A percentile compares a stretch with the other conserved stretches of the same genome.
Conservation (phyloP, 1,284 basidiomycete species). For the Kwoniella shivajii region DNA sequence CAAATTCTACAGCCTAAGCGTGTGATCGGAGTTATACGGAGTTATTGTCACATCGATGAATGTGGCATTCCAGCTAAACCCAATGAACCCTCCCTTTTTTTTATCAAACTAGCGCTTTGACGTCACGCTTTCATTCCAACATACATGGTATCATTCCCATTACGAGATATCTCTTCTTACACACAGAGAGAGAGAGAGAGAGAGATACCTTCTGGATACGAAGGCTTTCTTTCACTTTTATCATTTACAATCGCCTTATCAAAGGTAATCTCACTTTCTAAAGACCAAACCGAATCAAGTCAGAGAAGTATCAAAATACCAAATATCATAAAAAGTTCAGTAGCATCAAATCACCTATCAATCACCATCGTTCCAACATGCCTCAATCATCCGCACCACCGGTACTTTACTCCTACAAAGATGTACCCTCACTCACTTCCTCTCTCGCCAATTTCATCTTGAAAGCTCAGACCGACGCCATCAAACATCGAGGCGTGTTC, state of each 20-base stretch:
- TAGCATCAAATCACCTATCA: background rate
- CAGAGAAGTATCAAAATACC: too few species aligned
- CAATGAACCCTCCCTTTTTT: background rate
- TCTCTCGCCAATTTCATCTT: constrained; percentile 81
- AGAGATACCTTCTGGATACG: too few species aligned
- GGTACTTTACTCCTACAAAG: constrained; percentile 73
- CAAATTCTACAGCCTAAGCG: background rate
- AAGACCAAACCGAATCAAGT: too few species aligned
- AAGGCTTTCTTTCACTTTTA: too few species aligned
- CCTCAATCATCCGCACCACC: constrained; percentile 58
- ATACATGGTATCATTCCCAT: background rate
- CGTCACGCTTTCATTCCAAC: constrained; percentile 4
- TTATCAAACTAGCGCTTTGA: background rate
- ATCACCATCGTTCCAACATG: constrained; percentile 20
- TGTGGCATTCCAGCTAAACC: constrained; percentile 3
- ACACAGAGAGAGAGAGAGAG: too few species aligned
- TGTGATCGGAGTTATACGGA: background rate
- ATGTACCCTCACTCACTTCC: constrained; percentile 57
- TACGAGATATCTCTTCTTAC: too few species aligned
- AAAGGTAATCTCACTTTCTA: too few species aligned
- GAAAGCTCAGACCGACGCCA: constrained; percentile 85
- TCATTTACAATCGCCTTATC: too few species aligned
- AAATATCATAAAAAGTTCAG: background rate
- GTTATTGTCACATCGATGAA: background rate
- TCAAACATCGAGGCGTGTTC: constrained; percentile 85